A percentile compares a stretch with the other conserved stretches of the same genome.
These are phyloP conservation scores for Firmiana major DNA, from an alignment of 345 rosid genomes.

Conservation along the genomic window DNA sequence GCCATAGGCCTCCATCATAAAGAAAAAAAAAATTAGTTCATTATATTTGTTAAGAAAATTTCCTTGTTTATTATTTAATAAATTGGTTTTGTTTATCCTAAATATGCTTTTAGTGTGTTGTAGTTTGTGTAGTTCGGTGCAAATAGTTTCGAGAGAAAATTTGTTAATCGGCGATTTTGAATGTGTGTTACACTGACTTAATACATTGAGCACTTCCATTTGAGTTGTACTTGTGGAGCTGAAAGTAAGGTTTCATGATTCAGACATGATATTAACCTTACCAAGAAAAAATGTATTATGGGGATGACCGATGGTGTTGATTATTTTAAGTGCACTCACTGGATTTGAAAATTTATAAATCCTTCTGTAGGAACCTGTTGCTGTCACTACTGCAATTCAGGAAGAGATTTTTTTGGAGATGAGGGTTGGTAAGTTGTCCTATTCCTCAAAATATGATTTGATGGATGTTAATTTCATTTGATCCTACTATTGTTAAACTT, in stretches of 20 bases:
- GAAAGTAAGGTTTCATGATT: neutral
- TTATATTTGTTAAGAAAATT: neutral
- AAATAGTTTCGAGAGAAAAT: neutral
- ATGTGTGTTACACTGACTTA: neutral
- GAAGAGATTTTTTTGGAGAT: conserved; percentile 74
- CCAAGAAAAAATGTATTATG: neutral
- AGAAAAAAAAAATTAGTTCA: no score
- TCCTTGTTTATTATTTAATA: neutral
- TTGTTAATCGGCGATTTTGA: neutral
- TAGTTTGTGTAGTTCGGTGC: neutral
- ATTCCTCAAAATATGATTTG: neutral
- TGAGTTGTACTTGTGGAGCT: neutral
- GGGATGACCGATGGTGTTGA: neutral
- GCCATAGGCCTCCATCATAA: no score
- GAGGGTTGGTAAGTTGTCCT: conserved; percentile 57
- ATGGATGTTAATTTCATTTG: neutral
- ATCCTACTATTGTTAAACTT: neutral
- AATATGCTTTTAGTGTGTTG: neutral
- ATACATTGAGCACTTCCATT: neutral
- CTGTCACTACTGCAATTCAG: conserved; percentile 69
- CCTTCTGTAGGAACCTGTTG: conserved; percentile 70
- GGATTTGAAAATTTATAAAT: conserved; percentile 2
- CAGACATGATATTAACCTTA: neutral
- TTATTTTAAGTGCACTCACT: neutral
- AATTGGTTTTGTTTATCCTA: neutral